Evolutionary conservation across 768 basidiomycete genomes (phyloP), one percentile per base, ranked within the genome.

Genomic region (Xerocomellus intermedius): DNA sequence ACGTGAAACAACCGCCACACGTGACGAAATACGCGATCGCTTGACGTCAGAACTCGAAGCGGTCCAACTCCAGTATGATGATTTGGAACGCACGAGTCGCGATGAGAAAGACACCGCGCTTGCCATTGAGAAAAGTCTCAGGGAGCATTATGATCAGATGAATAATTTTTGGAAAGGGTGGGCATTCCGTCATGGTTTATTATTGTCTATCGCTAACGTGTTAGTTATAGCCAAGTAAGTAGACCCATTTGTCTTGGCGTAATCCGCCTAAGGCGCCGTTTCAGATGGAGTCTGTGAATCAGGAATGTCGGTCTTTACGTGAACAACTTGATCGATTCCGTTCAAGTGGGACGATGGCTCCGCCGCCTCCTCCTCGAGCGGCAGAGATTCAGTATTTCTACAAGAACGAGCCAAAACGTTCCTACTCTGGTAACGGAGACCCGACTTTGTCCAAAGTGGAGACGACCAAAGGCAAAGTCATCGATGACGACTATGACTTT

Each of bases 21-120:
- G 72, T 53, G 66, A 67, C 14, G 72, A 70, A 19, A 60, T 66
- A 54, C 70, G 67, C 39, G 69, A 64, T 50, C 66, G 61, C 42
- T 58, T 69, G 42, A 62, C 66, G 49, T 59, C 64, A 21, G 69
- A 74, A 57, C 64, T 72, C 10, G 69, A 80, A 62, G 74, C 73
- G 54, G 66, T 59, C 17, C 73, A 73, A 12, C 62, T 75, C 42
- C 76, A 75, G 64, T 71, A 78, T 41, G 72, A 77, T 30, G 76
- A 78, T 12, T 56, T 78, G 39, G 66, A 73, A 39, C 67, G 72
- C 36, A 67, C 67, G 47, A 75, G 76, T 26, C 72, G 72, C 24
- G 76, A 78, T 44, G 85, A 85, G 64, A 78, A 74, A 58, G 79
- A 84, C 22, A 75, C 75, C 3, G 78, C 83, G 8, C 66, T 79